Base-by-base conservation (phyloP, 352 stramenopile species). In the Bremia lactucae region DNA sequence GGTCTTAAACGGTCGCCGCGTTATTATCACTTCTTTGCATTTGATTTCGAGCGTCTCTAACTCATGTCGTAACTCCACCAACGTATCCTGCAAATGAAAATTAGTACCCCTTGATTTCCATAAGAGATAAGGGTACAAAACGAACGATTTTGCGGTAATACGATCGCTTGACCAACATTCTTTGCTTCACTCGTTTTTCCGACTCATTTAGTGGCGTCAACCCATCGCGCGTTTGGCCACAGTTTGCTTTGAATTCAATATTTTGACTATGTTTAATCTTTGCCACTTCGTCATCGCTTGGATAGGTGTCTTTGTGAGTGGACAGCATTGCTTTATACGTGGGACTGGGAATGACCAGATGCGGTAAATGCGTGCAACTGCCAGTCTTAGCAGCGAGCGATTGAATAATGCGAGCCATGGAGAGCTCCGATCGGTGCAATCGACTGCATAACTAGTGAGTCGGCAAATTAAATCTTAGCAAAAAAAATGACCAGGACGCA, bases 101-200 rank as follows among this genome's bases (percentile, higher is more conserved):
- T 28, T 28, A 10, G 10, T 28, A 10, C 6, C 6, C 10, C 10
- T 28, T 28, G 6, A 43, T 1, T 10, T 4, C 11, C 21, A 10
- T 18, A n/a, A 4, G 23, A 5, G n/a, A 29, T 6, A 16, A 4
- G 20, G 10, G 2, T 16, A n/a, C 6, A 16, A 42, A 50, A 73
- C 66, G 24, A 49, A 79, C 67, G 39, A 85, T 76, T 51, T 85
- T 85, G 42, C 72, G 69, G 55, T 85, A 83, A 56, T 85, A 85
- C 23, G 69, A 85, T 8, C 56, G 56, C 37, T 81, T 82, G 33
- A 85, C 72, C 28, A 85, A 60, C 59, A 72, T 54, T 25, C 72
- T 62, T 52, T 85, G 72, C 58, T 83, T 82, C 26, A 72, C 62
- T 43, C 69, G 59, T 52, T 85, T 85, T 45, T 83, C 64, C 16